Evolutionary conservation across 768 basidiomycete species (phyloP).

Genomic region (Lactarius akahatsu): DNA sequence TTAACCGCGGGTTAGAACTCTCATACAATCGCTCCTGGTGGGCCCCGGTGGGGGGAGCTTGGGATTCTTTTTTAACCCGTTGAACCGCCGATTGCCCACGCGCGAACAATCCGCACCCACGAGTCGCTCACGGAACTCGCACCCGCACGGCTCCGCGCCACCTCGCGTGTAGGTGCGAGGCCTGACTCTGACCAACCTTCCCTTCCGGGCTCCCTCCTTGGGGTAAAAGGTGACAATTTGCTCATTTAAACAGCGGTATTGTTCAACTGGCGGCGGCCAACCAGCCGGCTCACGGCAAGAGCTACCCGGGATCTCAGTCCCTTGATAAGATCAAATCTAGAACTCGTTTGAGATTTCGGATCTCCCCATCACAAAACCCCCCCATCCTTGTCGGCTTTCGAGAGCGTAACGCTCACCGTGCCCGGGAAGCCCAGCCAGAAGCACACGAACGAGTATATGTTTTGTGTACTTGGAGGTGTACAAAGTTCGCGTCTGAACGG

Average conservation of each 20-base stretch:
- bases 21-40: background rate
- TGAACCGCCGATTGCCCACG: constrained; percentile 7
- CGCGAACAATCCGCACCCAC: constrained; percentile 7
- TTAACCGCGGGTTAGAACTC: background rate
- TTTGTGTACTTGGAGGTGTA: background rate
- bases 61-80: background rate
- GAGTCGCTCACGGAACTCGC: constrained; percentile 10
- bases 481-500: background rate
- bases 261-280: constrained; percentile 3
- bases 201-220: background rate
- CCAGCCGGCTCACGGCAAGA: background rate
- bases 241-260: background rate
- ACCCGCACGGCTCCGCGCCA: background rate
- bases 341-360: constrained; percentile 20
- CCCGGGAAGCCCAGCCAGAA: background rate
- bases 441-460: background rate
- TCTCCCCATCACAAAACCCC: constrained; percentile 4
- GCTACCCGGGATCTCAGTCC: background rate
- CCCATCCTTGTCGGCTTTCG: background rate
- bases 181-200: background rate
- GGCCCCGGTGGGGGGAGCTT: background rate
- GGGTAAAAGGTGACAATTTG: background rate
- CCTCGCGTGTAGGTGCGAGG: background rate
- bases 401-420: constrained; percentile 1
- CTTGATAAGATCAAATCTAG: constrained; percentile 24